phyloP scores from a whole-genome alignment of 306 rosid species.

The Abrus precatorius region DNA sequence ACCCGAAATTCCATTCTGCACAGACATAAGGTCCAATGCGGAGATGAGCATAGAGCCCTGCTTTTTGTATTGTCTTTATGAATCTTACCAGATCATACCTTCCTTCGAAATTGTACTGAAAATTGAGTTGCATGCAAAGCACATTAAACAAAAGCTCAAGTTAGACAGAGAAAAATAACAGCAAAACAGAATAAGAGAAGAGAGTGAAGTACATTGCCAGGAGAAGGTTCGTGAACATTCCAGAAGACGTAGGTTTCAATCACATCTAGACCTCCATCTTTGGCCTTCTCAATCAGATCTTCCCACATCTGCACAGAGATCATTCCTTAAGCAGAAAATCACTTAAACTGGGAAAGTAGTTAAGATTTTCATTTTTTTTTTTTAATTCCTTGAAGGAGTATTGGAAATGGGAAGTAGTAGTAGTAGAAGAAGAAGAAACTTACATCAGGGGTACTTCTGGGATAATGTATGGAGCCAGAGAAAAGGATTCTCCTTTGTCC shows the following conservation, averaged over 20 bases:
- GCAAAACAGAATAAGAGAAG: conserved; percentile 10
- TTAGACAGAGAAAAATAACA: neutral
- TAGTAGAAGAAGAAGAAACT: conserved; percentile 22
- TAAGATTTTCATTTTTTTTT: no score
- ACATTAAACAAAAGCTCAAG: conserved; percentile 32
- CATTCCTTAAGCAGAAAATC: neutral
- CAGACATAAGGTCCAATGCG: conserved; percentile 95
- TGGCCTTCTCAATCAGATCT: conserved; percentile 82
- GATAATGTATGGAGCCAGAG: conserved; percentile 97
- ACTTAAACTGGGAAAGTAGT: no score
- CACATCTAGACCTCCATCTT: conserved; percentile 87
- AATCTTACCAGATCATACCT: conserved; percentile 88
- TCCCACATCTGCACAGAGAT: conserved; percentile 80
- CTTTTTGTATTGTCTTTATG: conserved; percentile 76
- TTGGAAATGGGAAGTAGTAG: neutral
- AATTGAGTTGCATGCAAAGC: conserved; percentile 45
- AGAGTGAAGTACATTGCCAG: conserved; percentile 71
- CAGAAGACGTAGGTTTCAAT: conserved; percentile 88
- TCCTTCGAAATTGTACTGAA: conserved; percentile 87
- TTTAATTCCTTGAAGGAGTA: neutral
- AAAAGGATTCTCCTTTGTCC: conserved; percentile 91
- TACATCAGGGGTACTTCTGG: conserved; percentile 98
- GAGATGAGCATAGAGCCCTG: conserved; percentile 82
- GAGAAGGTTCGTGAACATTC: conserved; percentile 89
- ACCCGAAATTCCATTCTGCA: conserved; percentile 95